These are phyloP conservation scores for Huntiella savannae DNA, from an alignment of 2,329 filamentous ascomycete genomes.

Conservation along the genomic window DNA sequence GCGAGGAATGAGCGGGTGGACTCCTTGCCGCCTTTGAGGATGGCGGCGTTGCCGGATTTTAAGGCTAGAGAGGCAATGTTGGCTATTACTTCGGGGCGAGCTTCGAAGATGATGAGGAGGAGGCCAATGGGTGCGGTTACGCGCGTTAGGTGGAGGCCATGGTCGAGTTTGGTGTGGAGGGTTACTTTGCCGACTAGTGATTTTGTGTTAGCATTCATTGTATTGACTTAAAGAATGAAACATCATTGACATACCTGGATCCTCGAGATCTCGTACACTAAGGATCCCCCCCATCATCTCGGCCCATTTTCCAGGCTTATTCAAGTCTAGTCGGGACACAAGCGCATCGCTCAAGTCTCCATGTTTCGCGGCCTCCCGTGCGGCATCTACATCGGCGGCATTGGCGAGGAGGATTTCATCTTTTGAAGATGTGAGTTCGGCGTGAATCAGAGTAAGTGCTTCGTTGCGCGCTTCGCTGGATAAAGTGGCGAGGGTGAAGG, in stretches of 20 bases:
- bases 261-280: constrained; percentile 65
- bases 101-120: constrained; percentile 96
- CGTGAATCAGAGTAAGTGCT: constrained; percentile 66
- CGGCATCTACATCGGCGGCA: constrained; percentile 57
- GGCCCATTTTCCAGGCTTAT: constrained; percentile 78
- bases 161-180: constrained; percentile 67
- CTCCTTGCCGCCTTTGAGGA: constrained; percentile 93
- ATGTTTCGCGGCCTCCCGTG: constrained; percentile 51
- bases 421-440: constrained; percentile 49
- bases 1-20: constrained; percentile 87
- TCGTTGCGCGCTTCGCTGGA: constrained; percentile 59
- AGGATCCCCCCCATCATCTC: constrained; percentile 94
- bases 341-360: constrained; percentile 66
- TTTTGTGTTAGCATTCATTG: background rate
- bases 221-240: background rate
- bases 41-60: constrained; percentile 93
- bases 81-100: constrained; percentile 90
- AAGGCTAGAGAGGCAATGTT: constrained; percentile 92
- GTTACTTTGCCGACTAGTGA: constrained; percentile 60
- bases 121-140: constrained; percentile 91
- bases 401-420: constrained; percentile 74
- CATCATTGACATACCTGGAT: constrained; percentile 47
- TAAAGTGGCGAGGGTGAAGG: constrained; percentile 65
- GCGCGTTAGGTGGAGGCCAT: constrained; percentile 67
- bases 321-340: constrained; percentile 72